These are phyloP conservation scores for Podospora didyma DNA, from an alignment of 495 filamentous ascomycete species.

Conservation along the genomic window DNA sequence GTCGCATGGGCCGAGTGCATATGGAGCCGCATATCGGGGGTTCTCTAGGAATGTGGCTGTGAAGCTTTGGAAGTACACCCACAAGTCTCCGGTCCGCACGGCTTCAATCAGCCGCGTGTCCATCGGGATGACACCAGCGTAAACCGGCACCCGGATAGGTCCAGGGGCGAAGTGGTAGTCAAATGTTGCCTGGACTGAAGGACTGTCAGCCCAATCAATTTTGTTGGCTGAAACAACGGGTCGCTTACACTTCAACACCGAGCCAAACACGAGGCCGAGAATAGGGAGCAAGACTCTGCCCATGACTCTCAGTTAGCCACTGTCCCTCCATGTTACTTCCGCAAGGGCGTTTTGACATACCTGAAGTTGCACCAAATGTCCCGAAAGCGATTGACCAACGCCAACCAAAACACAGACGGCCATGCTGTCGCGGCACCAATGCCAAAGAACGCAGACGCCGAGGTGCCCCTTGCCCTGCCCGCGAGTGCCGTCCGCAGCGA, in stretches of 20 bases:
- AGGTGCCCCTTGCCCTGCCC: slow-evolving; percentile 1
- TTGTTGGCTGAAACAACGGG: not conserved
- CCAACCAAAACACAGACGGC: not conserved
- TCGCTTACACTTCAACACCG: slow-evolving; percentile 5
- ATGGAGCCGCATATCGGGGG: not conserved
- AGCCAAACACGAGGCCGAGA: slow-evolving; percentile 7
- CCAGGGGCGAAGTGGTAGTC: slow-evolving; percentile 8
- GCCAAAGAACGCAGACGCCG: slow-evolving; percentile 7
- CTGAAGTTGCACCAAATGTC: too few species aligned
- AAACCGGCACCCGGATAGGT: not conserved
- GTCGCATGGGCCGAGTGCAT: not conserved
- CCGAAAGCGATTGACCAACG: not conserved
- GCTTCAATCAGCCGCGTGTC: slow-evolving; percentile 2
- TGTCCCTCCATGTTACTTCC: too few species aligned
- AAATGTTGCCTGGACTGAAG: slow-evolving; percentile 6
- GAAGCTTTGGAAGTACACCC: not conserved
- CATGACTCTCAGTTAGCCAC: not conserved
- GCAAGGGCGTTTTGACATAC: too few species aligned
- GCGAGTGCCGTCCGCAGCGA: slow-evolving; percentile 2
- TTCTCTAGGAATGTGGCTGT: not conserved
- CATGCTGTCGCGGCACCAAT: slow-evolving; percentile 6
- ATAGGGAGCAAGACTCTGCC: slow-evolving; percentile 2
- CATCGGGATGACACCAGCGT: slow-evolving; percentile 6
- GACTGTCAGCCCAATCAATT: not conserved
- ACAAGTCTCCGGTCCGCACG: not conserved